Base-by-base conservation (phyloP, 768 basidiomycete genomes). In the Lentinula detonsa region DNA sequence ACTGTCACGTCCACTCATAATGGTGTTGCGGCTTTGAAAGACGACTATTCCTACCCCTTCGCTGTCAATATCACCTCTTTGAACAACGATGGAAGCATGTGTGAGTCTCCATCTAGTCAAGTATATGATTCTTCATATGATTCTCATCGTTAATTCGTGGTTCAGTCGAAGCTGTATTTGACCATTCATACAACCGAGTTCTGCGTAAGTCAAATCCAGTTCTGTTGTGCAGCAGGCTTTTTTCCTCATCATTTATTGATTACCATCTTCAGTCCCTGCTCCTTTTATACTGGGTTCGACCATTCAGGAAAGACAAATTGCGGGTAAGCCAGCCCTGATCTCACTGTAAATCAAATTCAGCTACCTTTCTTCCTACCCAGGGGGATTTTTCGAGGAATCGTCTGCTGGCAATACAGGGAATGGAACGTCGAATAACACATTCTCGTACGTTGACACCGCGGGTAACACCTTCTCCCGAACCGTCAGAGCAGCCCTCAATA, bases 401-500 rank as follows among this genome's bases (percentile, higher is more conserved):
- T 68, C 76, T 35, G 71, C 72, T 1, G 82, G 84, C 11, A 85
- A 84, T 67, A 71, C 71, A 6, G 88, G 85, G 0, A 88, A 88
- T 59, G 88, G 89, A 33, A 88, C 86, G 5, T 89, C 76, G 71
- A 82, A 80, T 72, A 91, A 91, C 69, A 80, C 78, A 0, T 85
- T 91, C 71, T 71, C 69, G 37, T 93, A 90, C 67, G 64, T 69
- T 10, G 88, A 91, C 68, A 65, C 66, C 49, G 71, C 72, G 5
- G 85, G 84, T 54, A 86, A 91, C 70, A 88, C 87, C 0, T 92
- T 79, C 70, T 70, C 72, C 59, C 76, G 88, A 59, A 66, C 74
- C 23, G 88, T 92, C 58, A 76, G 83, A 62, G 85, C 87, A 3
- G 81, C 80, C 2, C 74, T 82, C 64, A 81, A 86, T 67, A 78